Evolutionary conservation across 129 eudicot genomes (phyloP).

Genomic region (Cynara cardunculus): DNA sequence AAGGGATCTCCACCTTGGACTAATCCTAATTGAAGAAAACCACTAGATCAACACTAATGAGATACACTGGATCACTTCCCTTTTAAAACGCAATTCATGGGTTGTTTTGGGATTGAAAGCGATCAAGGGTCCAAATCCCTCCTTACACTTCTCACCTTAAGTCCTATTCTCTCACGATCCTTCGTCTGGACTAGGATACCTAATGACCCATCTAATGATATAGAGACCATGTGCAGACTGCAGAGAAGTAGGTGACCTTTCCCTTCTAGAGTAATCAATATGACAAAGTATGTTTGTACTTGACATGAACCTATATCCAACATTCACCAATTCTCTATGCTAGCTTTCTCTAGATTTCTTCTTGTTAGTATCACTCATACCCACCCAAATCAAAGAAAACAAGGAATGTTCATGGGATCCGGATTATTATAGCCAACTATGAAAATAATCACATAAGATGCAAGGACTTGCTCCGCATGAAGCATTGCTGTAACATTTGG

Average conservation of each 20-base stretch:
- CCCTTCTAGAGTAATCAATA: background rate
- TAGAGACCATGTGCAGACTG: background rate
- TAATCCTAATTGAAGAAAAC: no score
- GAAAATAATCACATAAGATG: background rate
- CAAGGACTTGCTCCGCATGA: background rate
- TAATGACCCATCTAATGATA: background rate
- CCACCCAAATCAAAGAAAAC: background rate
- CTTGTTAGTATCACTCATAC: background rate
- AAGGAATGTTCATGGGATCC: background rate
- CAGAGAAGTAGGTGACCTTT: background rate
- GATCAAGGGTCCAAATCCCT: no score
- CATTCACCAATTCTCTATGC: background rate
- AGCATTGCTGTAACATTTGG: background rate
- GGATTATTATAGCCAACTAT: background rate
- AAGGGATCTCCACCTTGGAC: no score
- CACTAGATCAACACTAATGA: no score
- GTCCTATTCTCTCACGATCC: no score
- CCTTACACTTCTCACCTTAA: no score
- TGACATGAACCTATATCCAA: background rate
- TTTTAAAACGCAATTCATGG: no score
- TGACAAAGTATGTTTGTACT: background rate
- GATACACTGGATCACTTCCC: no score
- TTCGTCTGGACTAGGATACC: background rate
- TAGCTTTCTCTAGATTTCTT: background rate
- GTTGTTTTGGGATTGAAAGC: no score